These are phyloP conservation scores for Pezicula carpinea DNA, from an alignment of 2,329 filamentous ascomycete genomes.

Conservation along the genomic window DNA sequence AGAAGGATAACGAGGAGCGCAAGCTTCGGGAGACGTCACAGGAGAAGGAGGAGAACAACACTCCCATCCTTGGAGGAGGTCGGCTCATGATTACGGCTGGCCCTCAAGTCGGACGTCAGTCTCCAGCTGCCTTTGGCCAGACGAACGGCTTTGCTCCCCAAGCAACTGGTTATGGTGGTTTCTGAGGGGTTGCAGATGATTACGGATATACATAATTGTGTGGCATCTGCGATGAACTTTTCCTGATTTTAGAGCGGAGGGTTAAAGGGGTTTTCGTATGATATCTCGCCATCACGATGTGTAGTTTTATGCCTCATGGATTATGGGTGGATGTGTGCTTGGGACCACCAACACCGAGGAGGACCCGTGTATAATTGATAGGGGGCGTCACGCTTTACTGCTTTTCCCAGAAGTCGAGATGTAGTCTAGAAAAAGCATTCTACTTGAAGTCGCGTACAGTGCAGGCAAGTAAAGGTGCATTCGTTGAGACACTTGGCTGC, in stretches of 20 bases:
- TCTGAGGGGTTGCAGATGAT: slow-evolving; percentile 32
- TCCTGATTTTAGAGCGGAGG: slow-evolving; percentile 20
- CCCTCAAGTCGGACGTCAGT: slow-evolving; percentile 48
- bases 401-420: slow-evolving; percentile 22
- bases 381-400: slow-evolving; percentile 16
- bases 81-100: slow-evolving; percentile 96
- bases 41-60: slow-evolving; percentile 87
- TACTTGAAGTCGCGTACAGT: slow-evolving; percentile 1
- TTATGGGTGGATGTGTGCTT: slow-evolving; percentile 13
- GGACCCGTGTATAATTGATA: slow-evolving; percentile 27
- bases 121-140: slow-evolving; percentile 65
- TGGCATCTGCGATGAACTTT: slow-evolving; percentile 23
- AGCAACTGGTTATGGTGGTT: slow-evolving; percentile 68
- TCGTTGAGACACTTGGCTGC: not conserved
- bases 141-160: slow-evolving; percentile 88
- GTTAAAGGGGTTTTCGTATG: slow-evolving; percentile 14
- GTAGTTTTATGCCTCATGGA: slow-evolving; percentile 26
- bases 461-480: no score
- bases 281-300: slow-evolving; percentile 19
- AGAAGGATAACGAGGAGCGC: slow-evolving; percentile 94
- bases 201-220: slow-evolving; percentile 27
- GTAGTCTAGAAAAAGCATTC: slow-evolving; percentile 10
- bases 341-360: slow-evolving; percentile 7
- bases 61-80: slow-evolving; percentile 83
- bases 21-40: slow-evolving; percentile 68